A percentile compares a stretch with the other conserved stretches of the same genome.
phyloP scores from a whole-genome alignment of 352 stramenopile species.

The Proteromonas lacertae region DNA sequence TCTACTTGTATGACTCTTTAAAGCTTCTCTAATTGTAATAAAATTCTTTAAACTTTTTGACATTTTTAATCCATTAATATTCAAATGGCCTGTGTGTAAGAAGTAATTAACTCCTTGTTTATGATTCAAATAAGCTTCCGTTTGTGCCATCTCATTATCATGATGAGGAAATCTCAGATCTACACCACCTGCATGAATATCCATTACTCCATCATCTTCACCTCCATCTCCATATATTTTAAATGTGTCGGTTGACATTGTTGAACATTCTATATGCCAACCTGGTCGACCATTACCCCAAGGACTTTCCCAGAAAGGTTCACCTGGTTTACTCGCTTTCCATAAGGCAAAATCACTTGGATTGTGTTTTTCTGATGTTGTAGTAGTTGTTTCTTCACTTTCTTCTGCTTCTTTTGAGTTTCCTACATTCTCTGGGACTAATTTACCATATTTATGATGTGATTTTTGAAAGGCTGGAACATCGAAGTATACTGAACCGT shows the following conservation, averaged over 20 bases:
- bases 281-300: conserved; percentile 37
- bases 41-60: conserved; percentile 96
- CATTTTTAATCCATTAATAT: conserved; percentile 94
- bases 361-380: conserved; percentile 45
- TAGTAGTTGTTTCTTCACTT: conserved; percentile 22
- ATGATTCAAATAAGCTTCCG: conserved; percentile 8
- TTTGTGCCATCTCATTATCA: conserved; percentile 91
- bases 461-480: conserved; percentile 19
- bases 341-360: conserved; percentile 76
- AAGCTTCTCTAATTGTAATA: conserved; percentile 40
- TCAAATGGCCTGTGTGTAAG: conserved; percentile 73
- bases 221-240: conserved; percentile 6
- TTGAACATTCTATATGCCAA: conserved; percentile 94
- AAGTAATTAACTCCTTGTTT: conserved; percentile 78
- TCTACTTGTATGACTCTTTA: conserved; percentile 13
- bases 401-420: conserved; percentile 45
- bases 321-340: conserved; percentile 28
- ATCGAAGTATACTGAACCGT: conserved; percentile 90
- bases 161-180: conserved; percentile 91
- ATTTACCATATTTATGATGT: conserved; percentile 53
- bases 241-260: conserved; percentile 36
- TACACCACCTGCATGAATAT: conserved; percentile 45
- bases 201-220: conserved; percentile 24
- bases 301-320: conserved; percentile 59
- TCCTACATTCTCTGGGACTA: conserved; percentile 34